phyloP scores from a whole-genome alignment of 2,329 filamentous ascomycete species.

The Ophiostoma pallidulum region DNA sequence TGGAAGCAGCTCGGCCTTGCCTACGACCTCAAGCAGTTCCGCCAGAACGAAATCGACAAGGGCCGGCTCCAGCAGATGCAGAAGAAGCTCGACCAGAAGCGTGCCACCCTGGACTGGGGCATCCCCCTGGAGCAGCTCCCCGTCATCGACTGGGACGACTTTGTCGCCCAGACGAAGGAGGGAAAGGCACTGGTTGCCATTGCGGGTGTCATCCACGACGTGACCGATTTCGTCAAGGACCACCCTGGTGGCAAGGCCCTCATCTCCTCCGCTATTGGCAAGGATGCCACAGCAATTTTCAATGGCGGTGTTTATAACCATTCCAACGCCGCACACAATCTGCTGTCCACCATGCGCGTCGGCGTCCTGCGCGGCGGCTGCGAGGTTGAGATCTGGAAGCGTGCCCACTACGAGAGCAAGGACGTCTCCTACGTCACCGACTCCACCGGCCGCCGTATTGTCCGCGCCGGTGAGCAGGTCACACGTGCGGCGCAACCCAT shows the following conservation, averaged over 20 bases:
- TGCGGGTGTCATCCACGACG: slow-evolving; percentile 79
- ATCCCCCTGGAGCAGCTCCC: slow-evolving; percentile 76
- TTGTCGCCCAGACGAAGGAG: slow-evolving; percentile 65
- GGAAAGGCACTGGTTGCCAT: slow-evolving; percentile 69
- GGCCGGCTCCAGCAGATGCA: slow-evolving; percentile 79
- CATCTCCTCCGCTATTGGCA: slow-evolving; percentile 72
- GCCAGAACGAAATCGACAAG: slow-evolving; percentile 86
- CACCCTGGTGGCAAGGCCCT: slow-evolving; percentile 86
- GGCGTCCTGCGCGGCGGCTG: slow-evolving; percentile 79
- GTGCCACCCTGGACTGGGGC: slow-evolving; percentile 75
- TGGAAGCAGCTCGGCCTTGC: slow-evolving; percentile 81
- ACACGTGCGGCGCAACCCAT: slow-evolving; percentile 75
- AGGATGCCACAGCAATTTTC: slow-evolving; percentile 84
- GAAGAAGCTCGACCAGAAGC: slow-evolving; percentile 89
- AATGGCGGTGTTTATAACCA: slow-evolving; percentile 86
- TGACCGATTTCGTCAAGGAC: slow-evolving; percentile 75
- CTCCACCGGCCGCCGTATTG: slow-evolving; percentile 68
- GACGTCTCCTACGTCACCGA: slow-evolving; percentile 74
- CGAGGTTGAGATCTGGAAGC: slow-evolving; percentile 91
- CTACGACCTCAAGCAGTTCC: slow-evolving; percentile 84
- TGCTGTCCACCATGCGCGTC: slow-evolving; percentile 79
- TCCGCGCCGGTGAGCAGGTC: slow-evolving; percentile 76
- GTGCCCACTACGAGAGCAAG: slow-evolving; percentile 74
- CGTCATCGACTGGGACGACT: slow-evolving; percentile 80
- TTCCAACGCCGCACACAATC: slow-evolving; percentile 82